A percentile compares a stretch with the other conserved stretches of the same genome.
Conservation (phyloP, 345 rosid genomes). For the Lepidium africanum region DNA sequence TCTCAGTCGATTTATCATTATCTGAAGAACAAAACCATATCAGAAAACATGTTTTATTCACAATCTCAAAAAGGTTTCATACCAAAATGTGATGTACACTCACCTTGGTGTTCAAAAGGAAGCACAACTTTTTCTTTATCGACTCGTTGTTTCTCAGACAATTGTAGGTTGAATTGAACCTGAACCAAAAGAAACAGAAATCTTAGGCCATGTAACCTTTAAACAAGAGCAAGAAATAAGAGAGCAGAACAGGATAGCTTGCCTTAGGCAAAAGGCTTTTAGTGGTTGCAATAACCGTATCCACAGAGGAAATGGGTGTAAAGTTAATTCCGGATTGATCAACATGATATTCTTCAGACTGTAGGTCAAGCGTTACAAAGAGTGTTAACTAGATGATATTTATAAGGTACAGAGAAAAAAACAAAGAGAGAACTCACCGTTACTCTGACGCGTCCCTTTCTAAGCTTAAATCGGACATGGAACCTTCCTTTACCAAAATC, state of each 20-base stretch:
- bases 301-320: conserved; percentile 46
- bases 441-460: conserved; percentile 77
- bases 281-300: conserved; percentile 23
- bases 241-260: neutral
- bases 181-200: conserved; percentile 31
- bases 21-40: conserved; percentile 32
- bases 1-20: conserved; percentile 60
- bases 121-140: conserved; percentile 85
- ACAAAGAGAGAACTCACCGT: conserved; percentile 40
- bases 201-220: neutral
- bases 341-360: conserved; percentile 64
- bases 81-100: neutral
- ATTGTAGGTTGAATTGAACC: conserved; percentile 76
- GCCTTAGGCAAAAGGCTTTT: conserved; percentile 79
- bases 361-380: conserved; percentile 14
- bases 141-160: conserved; percentile 68
- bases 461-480: conserved; percentile 63
- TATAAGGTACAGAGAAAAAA: neutral
- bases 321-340: conserved; percentile 54
- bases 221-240: neutral
- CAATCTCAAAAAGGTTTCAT: neutral
- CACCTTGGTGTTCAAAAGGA: conserved; percentile 98
- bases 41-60: neutral
- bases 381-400: conserved; percentile 1
- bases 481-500: conserved; percentile 54